A percentile compares a stretch with the other conserved stretches of the same genome.
Conservation (phyloP, 495 filamentous ascomycete genomes). For the Hyaloscypha finlandica region DNA sequence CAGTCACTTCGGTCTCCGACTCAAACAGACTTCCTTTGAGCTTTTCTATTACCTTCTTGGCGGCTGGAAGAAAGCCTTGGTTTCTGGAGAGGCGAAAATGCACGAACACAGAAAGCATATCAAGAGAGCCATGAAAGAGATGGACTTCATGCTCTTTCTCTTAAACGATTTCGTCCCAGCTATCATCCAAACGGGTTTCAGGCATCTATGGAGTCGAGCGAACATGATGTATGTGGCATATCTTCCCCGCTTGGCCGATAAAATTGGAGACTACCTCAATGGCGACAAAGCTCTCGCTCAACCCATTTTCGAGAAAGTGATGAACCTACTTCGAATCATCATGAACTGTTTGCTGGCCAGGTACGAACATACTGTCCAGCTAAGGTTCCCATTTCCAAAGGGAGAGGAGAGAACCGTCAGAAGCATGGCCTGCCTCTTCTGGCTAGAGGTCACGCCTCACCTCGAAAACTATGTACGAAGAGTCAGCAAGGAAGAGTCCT, state of each 20-base stretch:
- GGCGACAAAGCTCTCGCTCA: neutral
- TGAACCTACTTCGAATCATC: constrained; percentile 26
- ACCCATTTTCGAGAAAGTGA: constrained; percentile 5
- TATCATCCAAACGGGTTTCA: constrained; percentile 20
- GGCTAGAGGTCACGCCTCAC: neutral
- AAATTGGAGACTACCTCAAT: constrained; percentile 1
- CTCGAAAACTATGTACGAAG: neutral
- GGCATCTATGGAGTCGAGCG: neutral
- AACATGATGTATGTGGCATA: constrained; percentile 19
- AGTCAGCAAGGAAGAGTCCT: neutral
- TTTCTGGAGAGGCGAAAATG: constrained; percentile 41
- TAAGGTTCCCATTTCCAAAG: neutral
- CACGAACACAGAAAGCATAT: constrained; percentile 42
- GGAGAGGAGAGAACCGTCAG: neutral
- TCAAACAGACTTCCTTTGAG: constrained; percentile 41
- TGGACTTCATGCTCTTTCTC: constrained; percentile 44
- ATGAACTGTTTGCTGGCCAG: constrained; percentile 16
- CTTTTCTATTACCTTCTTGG: constrained; percentile 52
- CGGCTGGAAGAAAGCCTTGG: constrained; percentile 52
- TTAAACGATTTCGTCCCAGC: constrained; percentile 26
- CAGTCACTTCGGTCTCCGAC: constrained; percentile 45
- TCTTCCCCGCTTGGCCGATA: constrained; percentile 13
- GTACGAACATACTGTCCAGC: neutral
- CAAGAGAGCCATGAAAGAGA: constrained; percentile 41
- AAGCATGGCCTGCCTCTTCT: neutral